phyloP scores from a whole-genome alignment of 176 grass and related monocot species.

The Zizania latifolia region DNA sequence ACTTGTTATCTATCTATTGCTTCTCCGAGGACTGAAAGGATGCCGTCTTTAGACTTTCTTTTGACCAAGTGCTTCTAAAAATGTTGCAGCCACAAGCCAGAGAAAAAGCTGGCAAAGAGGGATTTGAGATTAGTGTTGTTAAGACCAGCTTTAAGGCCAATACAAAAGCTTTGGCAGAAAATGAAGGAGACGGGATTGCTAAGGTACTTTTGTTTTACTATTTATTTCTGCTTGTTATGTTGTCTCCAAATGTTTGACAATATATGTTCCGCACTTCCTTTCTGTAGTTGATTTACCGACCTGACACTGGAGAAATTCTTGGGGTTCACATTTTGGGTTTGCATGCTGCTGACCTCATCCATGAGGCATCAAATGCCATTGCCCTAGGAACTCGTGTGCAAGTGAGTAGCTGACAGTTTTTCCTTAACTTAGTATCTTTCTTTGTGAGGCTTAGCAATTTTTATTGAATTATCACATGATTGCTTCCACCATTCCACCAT shows the following conservation, averaged over 20 bases:
- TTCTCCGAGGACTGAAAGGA: neutral
- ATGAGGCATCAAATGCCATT: conserved; percentile 84
- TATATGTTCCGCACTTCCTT: too few species aligned
- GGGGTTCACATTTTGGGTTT: conserved; percentile 90
- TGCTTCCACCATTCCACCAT: neutral
- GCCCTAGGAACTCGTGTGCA: conserved; percentile 65
- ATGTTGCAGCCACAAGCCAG: conserved; percentile 59
- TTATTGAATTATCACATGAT: neutral
- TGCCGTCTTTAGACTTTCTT: neutral
- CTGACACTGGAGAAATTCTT: conserved; percentile 84
- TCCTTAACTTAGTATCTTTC: neutral
- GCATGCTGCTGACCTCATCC: conserved; percentile 89
- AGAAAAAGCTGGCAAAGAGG: conserved; percentile 79
- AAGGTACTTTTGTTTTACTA: too few species aligned
- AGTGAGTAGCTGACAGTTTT: conserved; percentile 26
- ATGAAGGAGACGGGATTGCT: conserved; percentile 80
- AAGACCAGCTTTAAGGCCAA: conserved; percentile 99
- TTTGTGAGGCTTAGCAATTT: neutral
- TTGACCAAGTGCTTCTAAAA: neutral
- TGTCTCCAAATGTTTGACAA: too few species aligned
- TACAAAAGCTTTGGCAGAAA: conserved; percentile 95
- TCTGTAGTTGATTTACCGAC: conserved; percentile 73
- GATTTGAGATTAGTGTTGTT: conserved; percentile 72
- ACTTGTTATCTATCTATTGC: neutral
- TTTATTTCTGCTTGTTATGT: too few species aligned